Conservation (phyloP, 345 rosid genomes). For the Cardamine chenopodiifolia region DNA sequence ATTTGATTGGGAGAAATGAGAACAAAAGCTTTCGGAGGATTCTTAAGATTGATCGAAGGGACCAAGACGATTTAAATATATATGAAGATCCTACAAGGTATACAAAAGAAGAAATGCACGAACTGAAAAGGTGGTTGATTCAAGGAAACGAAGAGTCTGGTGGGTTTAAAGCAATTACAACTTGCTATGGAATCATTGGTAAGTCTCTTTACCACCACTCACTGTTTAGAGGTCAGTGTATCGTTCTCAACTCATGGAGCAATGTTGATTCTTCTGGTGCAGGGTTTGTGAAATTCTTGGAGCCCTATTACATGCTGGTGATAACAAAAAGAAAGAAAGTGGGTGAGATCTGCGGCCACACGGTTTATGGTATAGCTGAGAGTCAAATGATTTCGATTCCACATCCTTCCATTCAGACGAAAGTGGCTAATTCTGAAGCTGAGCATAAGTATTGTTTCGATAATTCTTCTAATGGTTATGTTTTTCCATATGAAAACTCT, state of each 20-base stretch:
- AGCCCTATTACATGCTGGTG: constrained; percentile 84
- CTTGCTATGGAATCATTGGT: constrained; percentile 91
- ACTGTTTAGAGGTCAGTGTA: neutral
- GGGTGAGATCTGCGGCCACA: constrained; percentile 78
- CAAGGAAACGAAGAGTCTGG: constrained; percentile 65
- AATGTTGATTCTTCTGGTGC: constrained; percentile 28
- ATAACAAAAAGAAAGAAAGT: constrained; percentile 79
- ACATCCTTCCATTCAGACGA: constrained; percentile 53
- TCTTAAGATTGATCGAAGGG: constrained; percentile 73
- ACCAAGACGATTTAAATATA: constrained; percentile 58
- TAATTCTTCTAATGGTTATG: constrained; percentile 50
- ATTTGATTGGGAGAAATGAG: constrained; percentile 84
- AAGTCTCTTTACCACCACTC: constrained; percentile 8
- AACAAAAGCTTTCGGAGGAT: constrained; percentile 60
- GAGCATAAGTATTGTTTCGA: constrained; percentile 62
- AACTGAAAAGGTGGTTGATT: constrained; percentile 58
- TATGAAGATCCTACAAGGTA: constrained; percentile 64
- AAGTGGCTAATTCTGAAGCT: constrained; percentile 65
- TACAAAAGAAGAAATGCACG: constrained; percentile 59
- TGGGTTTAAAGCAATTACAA: constrained; percentile 65
- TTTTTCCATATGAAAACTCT: constrained; percentile 49
- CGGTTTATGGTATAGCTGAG: constrained; percentile 64
- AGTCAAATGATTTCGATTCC: constrained; percentile 71
- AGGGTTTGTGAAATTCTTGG: constrained; percentile 91
- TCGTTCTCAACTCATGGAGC: constrained; percentile 13